Evolutionary conservation across 2,329 filamentous ascomycete species (phyloP).

Genomic region (Aspergillus awamori): DNA sequence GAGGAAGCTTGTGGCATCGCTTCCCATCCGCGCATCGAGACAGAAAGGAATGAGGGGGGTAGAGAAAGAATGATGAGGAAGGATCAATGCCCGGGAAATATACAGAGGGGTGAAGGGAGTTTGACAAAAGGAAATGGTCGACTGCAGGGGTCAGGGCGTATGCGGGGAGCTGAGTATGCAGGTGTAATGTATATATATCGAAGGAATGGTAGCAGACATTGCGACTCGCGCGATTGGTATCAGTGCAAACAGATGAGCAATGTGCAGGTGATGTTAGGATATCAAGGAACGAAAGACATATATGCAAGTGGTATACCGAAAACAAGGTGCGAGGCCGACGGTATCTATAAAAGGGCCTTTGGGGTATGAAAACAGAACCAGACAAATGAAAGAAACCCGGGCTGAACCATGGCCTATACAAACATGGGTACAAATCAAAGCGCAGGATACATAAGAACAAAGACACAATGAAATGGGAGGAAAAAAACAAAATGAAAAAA

Average conservation of each 20-base stretch:
- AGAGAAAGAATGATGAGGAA: conserved; percentile 17
- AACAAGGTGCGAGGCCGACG: conserved; percentile 38
- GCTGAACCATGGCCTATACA: conserved; percentile 28
- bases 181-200: conserved; percentile 19
- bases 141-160: conserved; percentile 15
- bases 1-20: conserved; percentile 9
- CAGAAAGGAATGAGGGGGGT: conserved; percentile 27
- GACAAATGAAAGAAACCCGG: conserved; percentile 28
- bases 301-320: conserved; percentile 27
- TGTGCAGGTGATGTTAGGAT: conserved; percentile 25
- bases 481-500: conserved; percentile 16
- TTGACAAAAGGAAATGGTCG: conserved; percentile 27
- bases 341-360: conserved; percentile 43
- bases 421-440: conserved; percentile 21
- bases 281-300: conserved; percentile 23
- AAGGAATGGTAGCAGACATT: conserved; percentile 30
- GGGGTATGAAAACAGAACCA: conserved; percentile 42
- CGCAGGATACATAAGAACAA: conserved; percentile 10
- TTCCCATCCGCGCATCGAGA: conserved; percentile 16
- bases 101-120: conserved; percentile 21
- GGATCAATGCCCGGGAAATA: conserved; percentile 12
- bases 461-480: conserved; percentile 16
- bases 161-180: conserved; percentile 7
- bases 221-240: conserved; percentile 40
- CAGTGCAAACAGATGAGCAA: conserved; percentile 24